phyloP scores from a whole-genome alignment of 2,329 filamentous ascomycete genomes.

The Reticulascus tulasneorum region DNA sequence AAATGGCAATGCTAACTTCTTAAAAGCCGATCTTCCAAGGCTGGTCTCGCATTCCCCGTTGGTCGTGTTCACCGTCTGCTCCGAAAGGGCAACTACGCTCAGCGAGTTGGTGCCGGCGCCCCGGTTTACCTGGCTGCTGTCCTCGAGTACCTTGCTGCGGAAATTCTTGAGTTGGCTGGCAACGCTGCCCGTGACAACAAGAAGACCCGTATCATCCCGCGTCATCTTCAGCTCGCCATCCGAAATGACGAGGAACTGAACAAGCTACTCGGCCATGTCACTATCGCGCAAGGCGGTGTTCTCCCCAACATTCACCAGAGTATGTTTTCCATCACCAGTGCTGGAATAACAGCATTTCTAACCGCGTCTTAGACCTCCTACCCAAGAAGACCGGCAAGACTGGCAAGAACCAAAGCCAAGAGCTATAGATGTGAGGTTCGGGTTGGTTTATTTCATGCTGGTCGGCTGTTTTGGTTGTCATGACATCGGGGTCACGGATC shows the following conservation, averaged over 20 bases:
- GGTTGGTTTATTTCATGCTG: conserved; percentile 54
- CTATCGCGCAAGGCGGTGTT: conserved; percentile 95
- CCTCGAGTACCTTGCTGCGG: conserved; percentile 95
- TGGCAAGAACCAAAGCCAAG: conserved; percentile 89
- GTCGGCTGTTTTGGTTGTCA: conserved; percentile 68
- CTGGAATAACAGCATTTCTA: conserved; percentile 23
- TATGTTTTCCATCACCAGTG: conserved; percentile 45
- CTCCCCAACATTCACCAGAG: conserved; percentile 96
- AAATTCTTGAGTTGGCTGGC: conserved; percentile 97
- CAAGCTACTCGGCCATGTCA: conserved; percentile 95
- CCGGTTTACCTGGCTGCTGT: conserved; percentile 97
- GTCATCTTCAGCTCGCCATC: conserved; percentile 98
- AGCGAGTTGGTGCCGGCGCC: conserved; percentile 98
- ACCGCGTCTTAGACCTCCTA: conserved; percentile 70
- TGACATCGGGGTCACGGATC: conserved; percentile 79
- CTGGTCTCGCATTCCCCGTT: conserved; percentile 96
- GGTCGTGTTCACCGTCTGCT: conserved; percentile 99
- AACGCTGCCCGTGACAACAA: conserved; percentile 99
- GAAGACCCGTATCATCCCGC: conserved; percentile 99
- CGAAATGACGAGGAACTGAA: conserved; percentile 99
- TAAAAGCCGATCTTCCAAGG: conserved; percentile 92
- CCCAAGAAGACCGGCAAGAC: conserved; percentile 98
- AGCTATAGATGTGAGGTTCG: conserved; percentile 66
- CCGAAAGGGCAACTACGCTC: conserved; percentile 98
- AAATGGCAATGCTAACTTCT: conserved; percentile 30